Percentiles rank a stretch among this genome's conserved stretches.
These are phyloP conservation scores for Ceratocystis smalleyi DNA, from an alignment of 2,329 filamentous ascomycete genomes.

Conservation along the genomic window DNA sequence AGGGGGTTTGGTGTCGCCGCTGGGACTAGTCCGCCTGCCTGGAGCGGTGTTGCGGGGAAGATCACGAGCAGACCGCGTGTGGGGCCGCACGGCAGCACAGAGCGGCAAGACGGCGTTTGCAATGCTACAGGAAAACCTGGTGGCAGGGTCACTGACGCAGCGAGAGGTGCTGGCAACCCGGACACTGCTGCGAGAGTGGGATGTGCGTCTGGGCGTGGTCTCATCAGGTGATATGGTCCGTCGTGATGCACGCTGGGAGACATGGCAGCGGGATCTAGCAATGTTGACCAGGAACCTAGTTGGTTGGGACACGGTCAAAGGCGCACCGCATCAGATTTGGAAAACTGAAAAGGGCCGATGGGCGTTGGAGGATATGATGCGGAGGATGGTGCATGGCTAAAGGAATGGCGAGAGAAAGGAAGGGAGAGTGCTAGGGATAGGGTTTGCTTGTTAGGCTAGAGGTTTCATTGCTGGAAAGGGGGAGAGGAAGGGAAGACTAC, in stretches of 20 bases:
- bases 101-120: constrained; percentile 74
- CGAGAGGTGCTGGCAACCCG: constrained; percentile 67
- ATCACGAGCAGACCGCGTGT: constrained; percentile 67
- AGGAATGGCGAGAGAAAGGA: not conserved
- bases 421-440: not conserved
- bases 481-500: too few species aligned
- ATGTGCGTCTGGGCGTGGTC: constrained; percentile 63
- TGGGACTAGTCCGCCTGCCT: constrained; percentile 65
- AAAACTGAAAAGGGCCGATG: constrained; percentile 20
- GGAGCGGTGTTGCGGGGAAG: constrained; percentile 73
- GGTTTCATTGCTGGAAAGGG: not conserved
- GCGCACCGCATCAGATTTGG: constrained; percentile 82
- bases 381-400: constrained; percentile 1
- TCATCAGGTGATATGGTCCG: constrained; percentile 63
- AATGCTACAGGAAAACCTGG: constrained; percentile 81
- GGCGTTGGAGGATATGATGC: constrained; percentile 15
- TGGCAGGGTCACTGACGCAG: constrained; percentile 68
- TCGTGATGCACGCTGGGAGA: constrained; percentile 56
- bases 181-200: constrained; percentile 54
- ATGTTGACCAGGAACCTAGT: constrained; percentile 63
- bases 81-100: constrained; percentile 64
- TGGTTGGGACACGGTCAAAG: constrained; percentile 73
- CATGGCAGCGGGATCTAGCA: constrained; percentile 71
- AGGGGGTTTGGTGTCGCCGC: constrained; percentile 51
- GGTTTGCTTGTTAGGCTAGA: not conserved